phyloP scores from a whole-genome alignment of 345 rosid species.

The Gossypium thurberi region DNA sequence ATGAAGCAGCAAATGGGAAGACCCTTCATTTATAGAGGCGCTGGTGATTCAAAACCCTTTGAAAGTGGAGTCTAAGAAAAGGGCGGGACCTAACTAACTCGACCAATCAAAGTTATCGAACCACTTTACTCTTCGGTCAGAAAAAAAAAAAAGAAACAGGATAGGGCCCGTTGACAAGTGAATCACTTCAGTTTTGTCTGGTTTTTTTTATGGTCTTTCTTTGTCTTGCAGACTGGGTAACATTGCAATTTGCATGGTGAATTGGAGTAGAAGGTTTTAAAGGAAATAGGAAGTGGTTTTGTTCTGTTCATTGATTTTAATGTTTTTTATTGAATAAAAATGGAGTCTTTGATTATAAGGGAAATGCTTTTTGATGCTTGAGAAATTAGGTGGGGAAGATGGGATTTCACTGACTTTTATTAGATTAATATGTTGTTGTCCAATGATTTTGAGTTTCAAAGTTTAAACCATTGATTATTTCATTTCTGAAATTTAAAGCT shows the following conservation, averaged over 20 bases:
- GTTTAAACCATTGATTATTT: neutral
- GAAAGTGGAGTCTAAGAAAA: slow-evolving; percentile 41
- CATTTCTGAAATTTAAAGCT: neutral
- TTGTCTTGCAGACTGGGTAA: slow-evolving; percentile 45
- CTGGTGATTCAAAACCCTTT: slow-evolving; percentile 11
- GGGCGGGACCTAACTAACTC: slow-evolving; percentile 32
- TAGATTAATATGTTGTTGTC: neutral
- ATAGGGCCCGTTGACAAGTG: neutral
- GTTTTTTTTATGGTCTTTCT: slow-evolving; percentile 21
- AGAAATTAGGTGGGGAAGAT: slow-evolving; percentile 19
- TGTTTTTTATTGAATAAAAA: neutral
- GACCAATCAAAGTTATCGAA: slow-evolving; percentile 21
- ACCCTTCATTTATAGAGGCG: slow-evolving; percentile 38
- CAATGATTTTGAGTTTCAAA: neutral
- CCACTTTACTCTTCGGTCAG: neutral
- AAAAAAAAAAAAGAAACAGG: neutral
- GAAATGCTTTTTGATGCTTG: neutral
- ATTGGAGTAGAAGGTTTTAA: slow-evolving; percentile 38
- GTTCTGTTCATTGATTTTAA: neutral
- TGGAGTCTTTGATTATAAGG: slow-evolving; percentile 28
- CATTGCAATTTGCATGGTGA: slow-evolving; percentile 19
- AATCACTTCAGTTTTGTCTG: slow-evolving; percentile 22
- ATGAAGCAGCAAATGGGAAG: slow-evolving; percentile 32
- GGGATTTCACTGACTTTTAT: slow-evolving; percentile 10
- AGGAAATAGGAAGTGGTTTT: slow-evolving; percentile 9